A percentile compares a stretch with the other conserved stretches of the same genome.
These are phyloP conservation scores for Entophlyctis luteolus DNA, from an alignment of 192 early-diverging fungal species.

Conservation along the genomic window DNA sequence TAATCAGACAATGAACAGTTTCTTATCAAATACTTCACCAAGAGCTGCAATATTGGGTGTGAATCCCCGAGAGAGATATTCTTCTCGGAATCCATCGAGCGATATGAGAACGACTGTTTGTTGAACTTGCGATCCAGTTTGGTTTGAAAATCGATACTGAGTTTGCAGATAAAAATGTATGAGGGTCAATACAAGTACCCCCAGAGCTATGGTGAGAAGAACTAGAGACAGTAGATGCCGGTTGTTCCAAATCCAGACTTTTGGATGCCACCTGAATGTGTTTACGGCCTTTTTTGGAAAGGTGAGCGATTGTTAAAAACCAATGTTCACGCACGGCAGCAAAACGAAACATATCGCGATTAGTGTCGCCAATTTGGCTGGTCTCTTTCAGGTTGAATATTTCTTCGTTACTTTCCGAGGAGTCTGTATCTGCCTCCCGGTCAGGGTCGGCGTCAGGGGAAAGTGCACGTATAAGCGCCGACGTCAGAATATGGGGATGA, in stretches of 20 bases:
- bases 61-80: slow-evolving; percentile 72
- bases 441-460: neutral
- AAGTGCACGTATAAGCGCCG: neutral
- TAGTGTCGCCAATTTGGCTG: neutral
- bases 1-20: too few relatives aligned
- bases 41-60: slow-evolving; percentile 64
- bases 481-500: neutral
- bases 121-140: neutral
- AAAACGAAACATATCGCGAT: neutral
- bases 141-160: neutral
- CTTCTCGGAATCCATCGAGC: slow-evolving; percentile 79
- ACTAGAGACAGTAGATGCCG: neutral
- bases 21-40: too few relatives aligned
- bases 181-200: neutral
- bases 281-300: neutral
- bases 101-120: slow-evolving; percentile 65
- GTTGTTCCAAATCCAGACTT: neutral
- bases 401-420: neutral
- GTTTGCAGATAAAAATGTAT: neutral
- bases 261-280: neutral
- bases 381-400: neutral
- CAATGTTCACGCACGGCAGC: neutral
- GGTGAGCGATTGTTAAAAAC: neutral
- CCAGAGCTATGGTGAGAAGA: neutral
- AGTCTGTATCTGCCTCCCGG: too few relatives aligned